Evolutionary conservation across 192 early-diverging fungal genomes (phyloP), one percentile per base, ranked within the genome.

Genomic region (Rhizophagus clarus): DNA sequence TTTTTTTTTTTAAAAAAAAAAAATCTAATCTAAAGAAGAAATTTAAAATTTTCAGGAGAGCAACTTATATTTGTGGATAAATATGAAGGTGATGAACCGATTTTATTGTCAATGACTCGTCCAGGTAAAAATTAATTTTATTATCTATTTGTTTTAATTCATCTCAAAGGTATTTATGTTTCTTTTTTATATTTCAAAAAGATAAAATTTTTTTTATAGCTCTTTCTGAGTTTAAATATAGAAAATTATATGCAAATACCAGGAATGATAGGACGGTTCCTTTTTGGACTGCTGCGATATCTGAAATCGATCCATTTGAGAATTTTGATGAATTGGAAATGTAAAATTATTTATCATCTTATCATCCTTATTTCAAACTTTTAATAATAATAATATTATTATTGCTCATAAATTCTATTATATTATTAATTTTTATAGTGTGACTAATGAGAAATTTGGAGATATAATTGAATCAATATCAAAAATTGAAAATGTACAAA

Each of bases 211-310:
- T 81, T 79, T 74, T 82, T 15, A 83, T 87, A 56, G 85, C 82
- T 31, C 76, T 90, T 28, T 60, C 72, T 9, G 40, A 70, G 60
- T 91, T 91, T 63, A 86, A 87, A 42, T 47, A 81, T n/a, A 73
- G 82, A 49, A 67, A 79, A 24, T 28, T 87, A 8, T 91, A 90
- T 66, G 87, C 87, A 49, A 91, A 91, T 69, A 76, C 84, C 15
- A 37, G 66, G 1, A 86, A 88, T 63, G 90, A 91, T 68, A 82
- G 85, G 69, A 87, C 83, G n/a, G 90, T 91, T 0, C 90, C 89
- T 26, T 89, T 86, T 70, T 91, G 90, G 90, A 91, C 90, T 0
- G 88, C 88, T 17, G 84, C 87, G 26, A 86, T 91, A 40, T 77
- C 83, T 29, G 83, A 84, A 42, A 81, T 82, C 11, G 80, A 89